These are phyloP conservation scores for Lasiodiplodia sp. DNA, from an alignment of 2,329 filamentous ascomycete genomes.

Conservation along the genomic window DNA sequence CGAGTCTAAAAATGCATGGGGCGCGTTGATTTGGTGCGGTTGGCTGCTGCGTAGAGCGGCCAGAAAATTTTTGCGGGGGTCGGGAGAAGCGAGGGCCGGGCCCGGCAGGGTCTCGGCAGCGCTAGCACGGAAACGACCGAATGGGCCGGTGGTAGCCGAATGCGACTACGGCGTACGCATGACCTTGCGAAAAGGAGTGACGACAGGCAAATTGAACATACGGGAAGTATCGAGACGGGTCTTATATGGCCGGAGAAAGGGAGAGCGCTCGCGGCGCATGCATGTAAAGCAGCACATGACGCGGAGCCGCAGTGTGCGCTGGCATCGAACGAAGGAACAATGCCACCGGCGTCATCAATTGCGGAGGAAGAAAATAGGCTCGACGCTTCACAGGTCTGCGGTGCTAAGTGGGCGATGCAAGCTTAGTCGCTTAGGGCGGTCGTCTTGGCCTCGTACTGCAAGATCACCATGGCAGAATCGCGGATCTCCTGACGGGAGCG, in stretches of 20 bases:
- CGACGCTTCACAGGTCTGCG: not conserved
- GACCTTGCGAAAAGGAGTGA: not conserved
- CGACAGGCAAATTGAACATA: not conserved
- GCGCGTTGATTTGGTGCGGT: too few relatives aligned
- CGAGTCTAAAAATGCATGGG: too few relatives aligned
- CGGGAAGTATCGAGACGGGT: not conserved
- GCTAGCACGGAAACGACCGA: not conserved
- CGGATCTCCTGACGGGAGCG: not conserved
- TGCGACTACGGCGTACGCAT: constrained; percentile 11
- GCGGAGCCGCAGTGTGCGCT: not conserved
- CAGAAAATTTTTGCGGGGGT: too few relatives aligned
- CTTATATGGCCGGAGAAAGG: not conserved
- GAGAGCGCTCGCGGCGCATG: not conserved
- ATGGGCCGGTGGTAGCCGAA: constrained; percentile 9
- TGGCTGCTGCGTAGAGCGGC: too few relatives aligned
- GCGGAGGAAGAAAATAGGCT: not conserved
- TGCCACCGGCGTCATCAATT: not conserved
- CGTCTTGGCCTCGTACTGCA: constrained; percentile 15
- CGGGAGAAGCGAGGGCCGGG: too few relatives aligned
- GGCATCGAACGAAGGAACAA: not conserved
- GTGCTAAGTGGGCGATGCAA: not conserved
- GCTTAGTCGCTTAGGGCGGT: not conserved
- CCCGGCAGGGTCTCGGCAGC: not conserved
- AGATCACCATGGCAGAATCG: not conserved
- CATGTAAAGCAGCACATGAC: not conserved